Percentiles rank a stretch among this genome's conserved stretches.
Evolutionary conservation across 148 eudicot species (phyloP).

Genomic region (Silene conica): DNA sequence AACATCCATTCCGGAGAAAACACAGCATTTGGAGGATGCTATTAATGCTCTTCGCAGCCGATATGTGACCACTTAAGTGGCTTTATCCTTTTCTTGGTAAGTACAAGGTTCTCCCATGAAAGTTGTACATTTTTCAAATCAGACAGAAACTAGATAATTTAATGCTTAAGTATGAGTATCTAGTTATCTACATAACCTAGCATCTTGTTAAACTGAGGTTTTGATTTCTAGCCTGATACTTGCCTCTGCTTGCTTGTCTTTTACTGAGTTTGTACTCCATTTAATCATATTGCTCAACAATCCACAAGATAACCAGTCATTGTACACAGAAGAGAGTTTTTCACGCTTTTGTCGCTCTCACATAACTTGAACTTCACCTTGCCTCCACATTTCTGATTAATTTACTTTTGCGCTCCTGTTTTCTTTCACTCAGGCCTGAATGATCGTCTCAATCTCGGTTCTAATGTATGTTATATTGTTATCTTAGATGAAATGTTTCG

Average conservation of each 20-base stretch:
- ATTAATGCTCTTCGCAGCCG: constrained; percentile 59
- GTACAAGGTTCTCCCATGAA: constrained; percentile 1
- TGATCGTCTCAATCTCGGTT: not conserved
- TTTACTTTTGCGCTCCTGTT: not conserved
- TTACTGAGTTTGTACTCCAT: not conserved
- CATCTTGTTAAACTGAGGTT: not conserved
- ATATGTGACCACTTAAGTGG: constrained; percentile 41
- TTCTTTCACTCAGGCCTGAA: not conserved
- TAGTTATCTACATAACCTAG: not conserved
- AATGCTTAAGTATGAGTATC: not conserved
- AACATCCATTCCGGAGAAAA: constrained; percentile 63
- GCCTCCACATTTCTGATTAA: not conserved
- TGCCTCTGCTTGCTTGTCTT: not conserved
- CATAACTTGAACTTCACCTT: not conserved
- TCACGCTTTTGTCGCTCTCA: not conserved
- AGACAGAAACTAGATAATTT: not conserved
- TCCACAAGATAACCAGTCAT: not conserved
- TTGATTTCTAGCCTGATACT: not conserved
- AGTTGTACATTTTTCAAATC: not conserved
- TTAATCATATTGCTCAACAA: not conserved
- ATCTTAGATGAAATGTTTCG: constrained; percentile 5
- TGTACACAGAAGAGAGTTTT: not conserved
- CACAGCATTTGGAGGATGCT: constrained; percentile 55
- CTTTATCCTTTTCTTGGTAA: constrained; percentile 17
- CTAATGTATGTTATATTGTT: not conserved